Conservation (phyloP, 2,329 filamentous ascomycete species). For the Colletotrichum brevisporum region DNA sequence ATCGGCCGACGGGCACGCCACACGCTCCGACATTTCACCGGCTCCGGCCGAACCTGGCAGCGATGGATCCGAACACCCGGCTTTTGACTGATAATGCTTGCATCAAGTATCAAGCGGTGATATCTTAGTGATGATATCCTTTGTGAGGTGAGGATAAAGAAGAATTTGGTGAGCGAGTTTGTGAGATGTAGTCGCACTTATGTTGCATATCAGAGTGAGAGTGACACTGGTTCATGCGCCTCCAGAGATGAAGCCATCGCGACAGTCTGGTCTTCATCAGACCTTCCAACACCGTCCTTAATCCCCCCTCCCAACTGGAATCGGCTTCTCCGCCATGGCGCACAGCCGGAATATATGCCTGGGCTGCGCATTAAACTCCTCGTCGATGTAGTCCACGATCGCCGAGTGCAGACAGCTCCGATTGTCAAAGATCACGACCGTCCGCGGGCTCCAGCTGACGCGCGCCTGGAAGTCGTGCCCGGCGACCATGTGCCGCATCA, state of each 20-base stretch:
- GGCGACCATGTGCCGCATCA: conserved; percentile 61
- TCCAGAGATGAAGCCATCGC: not conserved
- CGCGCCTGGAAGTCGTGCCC: conserved; percentile 63
- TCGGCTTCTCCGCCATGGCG: conserved; percentile 12
- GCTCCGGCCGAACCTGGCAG: not conserved
- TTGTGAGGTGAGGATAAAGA: not conserved
- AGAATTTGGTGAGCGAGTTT: too few relatives aligned
- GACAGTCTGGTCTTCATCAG: not conserved
- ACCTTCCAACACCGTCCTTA: too few relatives aligned
- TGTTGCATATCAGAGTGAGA: too few relatives aligned
- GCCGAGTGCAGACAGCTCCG: conserved; percentile 50
- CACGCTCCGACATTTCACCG: not conserved
- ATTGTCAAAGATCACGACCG: conserved; percentile 66
- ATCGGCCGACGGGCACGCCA: not conserved
- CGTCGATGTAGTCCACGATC: conserved; percentile 12
- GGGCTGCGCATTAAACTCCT: not conserved
- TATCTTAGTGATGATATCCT: not conserved
- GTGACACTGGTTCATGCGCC: too few relatives aligned
- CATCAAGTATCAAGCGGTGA: not conserved
- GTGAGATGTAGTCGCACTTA: too few relatives aligned
- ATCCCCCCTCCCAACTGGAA: not conserved
- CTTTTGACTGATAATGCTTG: not conserved
- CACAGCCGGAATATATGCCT: conserved; percentile 15
- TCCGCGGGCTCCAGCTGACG: conserved; percentile 62
- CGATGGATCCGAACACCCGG: not conserved